A percentile compares a stretch with the other conserved stretches of the same genome.
phyloP scores from a whole-genome alignment of 139 green algal genomes.

The Chlorella sp. region DNA sequence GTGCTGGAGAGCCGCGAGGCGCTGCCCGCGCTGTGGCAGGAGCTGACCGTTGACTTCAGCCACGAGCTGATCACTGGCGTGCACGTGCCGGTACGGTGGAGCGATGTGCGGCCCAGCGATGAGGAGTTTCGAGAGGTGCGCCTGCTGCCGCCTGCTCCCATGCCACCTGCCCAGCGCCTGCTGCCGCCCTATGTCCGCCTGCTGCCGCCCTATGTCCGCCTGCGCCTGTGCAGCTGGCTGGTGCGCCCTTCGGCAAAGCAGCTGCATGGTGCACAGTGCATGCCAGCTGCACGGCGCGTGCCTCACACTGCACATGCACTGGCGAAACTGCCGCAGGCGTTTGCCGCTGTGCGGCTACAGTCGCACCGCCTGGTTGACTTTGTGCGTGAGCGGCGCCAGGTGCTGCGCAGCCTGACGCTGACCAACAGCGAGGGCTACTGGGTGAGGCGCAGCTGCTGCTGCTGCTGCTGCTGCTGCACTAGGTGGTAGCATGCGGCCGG shows the following conservation, averaged over 20 bases:
- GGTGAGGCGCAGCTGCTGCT: neutral
- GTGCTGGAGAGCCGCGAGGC: slow-evolving; percentile 45
- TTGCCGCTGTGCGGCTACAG: slow-evolving; percentile 31
- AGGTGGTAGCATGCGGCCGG: no score
- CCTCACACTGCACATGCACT: no score
- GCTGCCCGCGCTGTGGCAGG: slow-evolving; percentile 47
- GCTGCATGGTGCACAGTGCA: neutral
- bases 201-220: no score
- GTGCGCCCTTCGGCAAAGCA: no score
- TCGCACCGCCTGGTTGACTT: slow-evolving; percentile 59
- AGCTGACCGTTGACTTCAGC: slow-evolving; percentile 61
- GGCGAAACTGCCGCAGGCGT: neutral
- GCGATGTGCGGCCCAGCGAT: slow-evolving; percentile 51
- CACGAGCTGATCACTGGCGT: slow-evolving; percentile 73
- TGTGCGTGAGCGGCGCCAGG: slow-evolving; percentile 31
- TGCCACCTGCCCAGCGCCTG: no score
- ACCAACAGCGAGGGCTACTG: slow-evolving; percentile 64
- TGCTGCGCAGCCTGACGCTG: slow-evolving; percentile 49
- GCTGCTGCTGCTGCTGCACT: no score
- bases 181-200: no score
- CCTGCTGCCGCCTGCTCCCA: neutral
- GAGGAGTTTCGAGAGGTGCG: slow-evolving; percentile 50
- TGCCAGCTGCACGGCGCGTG: no score
- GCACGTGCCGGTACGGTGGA: slow-evolving; percentile 64
- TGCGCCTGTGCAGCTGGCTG: neutral